phyloP scores from a whole-genome alignment of 176 grass and related monocot genomes.

The Bolboschoenus planiculmis region DNA sequence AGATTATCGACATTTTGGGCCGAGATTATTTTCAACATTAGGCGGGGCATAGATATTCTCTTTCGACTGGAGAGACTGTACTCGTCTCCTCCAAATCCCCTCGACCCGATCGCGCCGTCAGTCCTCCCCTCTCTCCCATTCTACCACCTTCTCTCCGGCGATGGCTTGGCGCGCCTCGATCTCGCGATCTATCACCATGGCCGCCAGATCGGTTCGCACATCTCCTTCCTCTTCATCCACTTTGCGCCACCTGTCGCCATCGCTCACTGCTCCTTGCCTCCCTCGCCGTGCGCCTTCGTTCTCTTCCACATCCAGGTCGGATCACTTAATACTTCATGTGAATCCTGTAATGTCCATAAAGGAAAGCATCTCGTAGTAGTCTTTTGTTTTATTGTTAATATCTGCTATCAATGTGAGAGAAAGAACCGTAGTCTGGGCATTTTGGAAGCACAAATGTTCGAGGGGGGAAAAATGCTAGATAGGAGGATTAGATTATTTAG shows the following conservation, averaged over 20 bases:
- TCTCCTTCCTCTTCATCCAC: conserved; percentile 16
- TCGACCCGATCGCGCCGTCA: conserved; percentile 21
- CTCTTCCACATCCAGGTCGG: conserved; percentile 39
- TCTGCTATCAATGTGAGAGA: too few species aligned
- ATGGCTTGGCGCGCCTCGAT: conserved; percentile 57
- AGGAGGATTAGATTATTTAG: background rate
- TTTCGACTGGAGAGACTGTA: background rate
- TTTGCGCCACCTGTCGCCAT: background rate
- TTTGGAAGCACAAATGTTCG: too few species aligned
- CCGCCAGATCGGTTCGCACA: conserved; percentile 6
- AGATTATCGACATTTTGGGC: too few species aligned
- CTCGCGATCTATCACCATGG: conserved; percentile 50
- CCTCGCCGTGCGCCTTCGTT: conserved; percentile 22
- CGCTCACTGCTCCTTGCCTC: conserved; percentile 3
- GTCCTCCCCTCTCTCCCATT: background rate
- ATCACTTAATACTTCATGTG: background rate
- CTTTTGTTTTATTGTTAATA: too few species aligned
- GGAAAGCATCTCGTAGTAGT: background rate
- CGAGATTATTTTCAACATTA: background rate
- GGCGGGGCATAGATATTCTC: too few species aligned
- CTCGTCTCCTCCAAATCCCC: conserved; percentile 23
- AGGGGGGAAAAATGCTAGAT: background rate
- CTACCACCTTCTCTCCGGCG: conserved; percentile 15
- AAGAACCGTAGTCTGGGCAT: too few species aligned
- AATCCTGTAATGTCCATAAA: background rate